Evolutionary conservation across 495 filamentous ascomycete species (phyloP).

Genomic region (Annulohypoxylon moriforme): DNA sequence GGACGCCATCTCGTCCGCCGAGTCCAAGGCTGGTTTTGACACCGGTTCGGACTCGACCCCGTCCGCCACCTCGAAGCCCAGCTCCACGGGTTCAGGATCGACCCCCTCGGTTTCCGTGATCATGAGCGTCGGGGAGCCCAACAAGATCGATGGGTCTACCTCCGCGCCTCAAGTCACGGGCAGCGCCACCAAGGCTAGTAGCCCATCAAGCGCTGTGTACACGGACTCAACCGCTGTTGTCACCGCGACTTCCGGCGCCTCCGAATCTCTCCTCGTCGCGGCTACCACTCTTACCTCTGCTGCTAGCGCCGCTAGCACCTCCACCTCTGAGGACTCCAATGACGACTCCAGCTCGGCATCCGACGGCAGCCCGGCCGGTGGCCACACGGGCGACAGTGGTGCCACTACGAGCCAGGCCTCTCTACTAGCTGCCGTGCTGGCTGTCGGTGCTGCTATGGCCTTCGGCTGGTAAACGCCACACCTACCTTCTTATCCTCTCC

Average conservation of each 20-base stretch:
- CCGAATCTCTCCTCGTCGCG: conserved; percentile 31
- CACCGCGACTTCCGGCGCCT: conserved; percentile 15
- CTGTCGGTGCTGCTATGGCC: conserved; percentile 38
- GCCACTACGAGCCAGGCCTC: conserved; percentile 36
- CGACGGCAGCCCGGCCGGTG: conserved; percentile 23
- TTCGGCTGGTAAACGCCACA: conserved; percentile 37
- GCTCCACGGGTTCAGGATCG: conserved; percentile 18
- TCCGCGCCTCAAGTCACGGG: conserved; percentile 10
- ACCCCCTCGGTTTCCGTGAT: neutral
- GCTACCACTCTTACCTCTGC: conserved; percentile 25
- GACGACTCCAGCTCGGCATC: neutral
- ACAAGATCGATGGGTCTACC: conserved; percentile 20
- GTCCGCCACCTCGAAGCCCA: conserved; percentile 15
- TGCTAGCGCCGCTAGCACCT: conserved; percentile 5
- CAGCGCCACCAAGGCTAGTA: conserved; percentile 7
- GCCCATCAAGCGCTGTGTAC: conserved; percentile 7
- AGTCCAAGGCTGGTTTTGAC: conserved; percentile 40
- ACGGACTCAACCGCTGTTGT: conserved; percentile 29
- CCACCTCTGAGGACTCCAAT: conserved; percentile 13
- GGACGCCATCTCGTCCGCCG: conserved; percentile 39
- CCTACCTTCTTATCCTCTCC: neutral
- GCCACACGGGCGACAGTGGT: conserved; percentile 6
- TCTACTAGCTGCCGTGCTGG: conserved; percentile 41
- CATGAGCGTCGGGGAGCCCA: conserved; percentile 21
- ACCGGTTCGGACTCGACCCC: conserved; percentile 16